Evolutionary conservation across 495 filamentous ascomycete genomes (phyloP), one percentile per base, ranked within the genome.

Genomic region (Xylaria curta): DNA sequence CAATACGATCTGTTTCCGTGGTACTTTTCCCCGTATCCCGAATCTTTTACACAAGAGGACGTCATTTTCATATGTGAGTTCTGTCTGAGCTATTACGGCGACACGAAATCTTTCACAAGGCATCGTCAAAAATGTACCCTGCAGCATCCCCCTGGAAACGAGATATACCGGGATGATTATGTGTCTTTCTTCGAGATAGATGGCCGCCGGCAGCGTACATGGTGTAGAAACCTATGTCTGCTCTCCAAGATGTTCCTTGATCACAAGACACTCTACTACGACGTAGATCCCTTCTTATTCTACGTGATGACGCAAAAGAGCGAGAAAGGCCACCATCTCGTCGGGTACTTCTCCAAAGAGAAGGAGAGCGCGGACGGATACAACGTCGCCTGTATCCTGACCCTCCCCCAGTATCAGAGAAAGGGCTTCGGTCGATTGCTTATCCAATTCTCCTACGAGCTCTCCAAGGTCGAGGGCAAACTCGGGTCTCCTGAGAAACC

Each of bases 221-320:
- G 94, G 94, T 98, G 97, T 73, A 93, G 96, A 6, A 99, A 99
- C 74, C 87, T 99, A 28, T 98, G 96, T 81, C 86, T 99, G 0
- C 86, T 99, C 6, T 94, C 89, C 70, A 99, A 99, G 78, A 91
- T 98, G 78, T 99, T 99, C 82, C 89, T 99, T 33, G 96, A 98
- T 76, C 96, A 98, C 84, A 99, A 99, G 81, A 98, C 96, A 9
- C 91, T 99, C n/a, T 99, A 97, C 87, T 99, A 98, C 83, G 96
- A 99, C 76, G 96, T 99, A 66, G 96, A 99, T 77, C 96, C 96
- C 10, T 99, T 99, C 82, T 84, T 98, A 12, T 99, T 98, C 86
- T 99, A 99, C 83, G 95, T 95, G 87, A 99, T 99, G 96, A 92
- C 90, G 65, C 92, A 89, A 17, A 89, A 94, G 67, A 92, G 93